A percentile compares a stretch with the other conserved stretches of the same genome.
These are phyloP conservation scores for Penicillium canariense DNA, from an alignment of 495 filamentous ascomycete genomes.

Conservation along the genomic window DNA sequence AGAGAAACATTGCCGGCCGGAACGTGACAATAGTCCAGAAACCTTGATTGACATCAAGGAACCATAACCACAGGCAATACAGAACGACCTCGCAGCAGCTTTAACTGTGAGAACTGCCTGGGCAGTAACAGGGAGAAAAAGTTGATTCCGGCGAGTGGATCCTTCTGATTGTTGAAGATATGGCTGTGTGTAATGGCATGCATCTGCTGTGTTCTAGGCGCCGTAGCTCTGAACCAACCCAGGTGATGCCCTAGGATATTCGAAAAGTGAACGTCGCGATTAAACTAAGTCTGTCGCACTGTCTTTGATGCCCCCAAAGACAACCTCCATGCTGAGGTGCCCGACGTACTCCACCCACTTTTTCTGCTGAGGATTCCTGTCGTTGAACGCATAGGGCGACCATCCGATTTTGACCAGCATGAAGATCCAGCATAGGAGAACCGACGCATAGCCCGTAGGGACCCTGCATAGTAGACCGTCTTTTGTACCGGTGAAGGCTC, in stretches of 20 bases:
- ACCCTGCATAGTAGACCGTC: constrained; percentile 46
- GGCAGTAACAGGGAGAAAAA: constrained; percentile 26
- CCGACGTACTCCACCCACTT: constrained; percentile 38
- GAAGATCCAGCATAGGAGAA: constrained; percentile 44
- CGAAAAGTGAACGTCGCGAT: constrained; percentile 16
- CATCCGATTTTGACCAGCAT: constrained; percentile 42
- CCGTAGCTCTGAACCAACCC: constrained; percentile 24
- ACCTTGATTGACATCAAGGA: constrained; percentile 25
- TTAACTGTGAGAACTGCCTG: constrained; percentile 26
- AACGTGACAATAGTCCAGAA: constrained; percentile 43
- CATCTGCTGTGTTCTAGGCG: constrained; percentile 40
- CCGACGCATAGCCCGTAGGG: constrained; percentile 43
- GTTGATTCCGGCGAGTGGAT: constrained; percentile 55
- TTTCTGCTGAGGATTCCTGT: constrained; percentile 26
- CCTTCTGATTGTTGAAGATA: constrained; percentile 22
- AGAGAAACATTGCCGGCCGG: constrained; percentile 31
- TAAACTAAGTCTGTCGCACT: constrained; percentile 15
- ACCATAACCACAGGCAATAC: constrained; percentile 28
- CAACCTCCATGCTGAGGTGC: constrained; percentile 26
- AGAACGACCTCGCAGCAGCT: constrained; percentile 48
- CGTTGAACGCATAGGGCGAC: constrained; percentile 31
- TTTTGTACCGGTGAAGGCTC: constrained; percentile 37
- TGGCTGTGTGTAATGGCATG: constrained; percentile 42
- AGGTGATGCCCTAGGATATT: constrained; percentile 26
- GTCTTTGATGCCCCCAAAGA: constrained; percentile 30